A percentile compares a stretch with the other conserved stretches of the same genome.
Evolutionary conservation across 768 basidiomycete genomes (phyloP).

Genomic region (Hygrocybe punicea): DNA sequence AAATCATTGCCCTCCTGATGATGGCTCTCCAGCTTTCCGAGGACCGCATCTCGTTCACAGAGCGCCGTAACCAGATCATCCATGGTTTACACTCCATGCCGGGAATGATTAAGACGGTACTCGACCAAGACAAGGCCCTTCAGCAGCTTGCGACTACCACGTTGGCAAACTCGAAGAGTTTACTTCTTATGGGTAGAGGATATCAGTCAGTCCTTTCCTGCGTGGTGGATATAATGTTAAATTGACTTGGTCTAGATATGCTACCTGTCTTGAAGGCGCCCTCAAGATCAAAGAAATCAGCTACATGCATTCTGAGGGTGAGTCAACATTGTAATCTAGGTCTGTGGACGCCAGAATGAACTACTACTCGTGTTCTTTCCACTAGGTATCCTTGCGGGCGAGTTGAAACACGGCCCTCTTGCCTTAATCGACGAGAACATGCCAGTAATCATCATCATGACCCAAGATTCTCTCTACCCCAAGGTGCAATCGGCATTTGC

Average conservation of each 20-base stretch:
- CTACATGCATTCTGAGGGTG: conserved; percentile 82
- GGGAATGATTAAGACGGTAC: conserved; percentile 79
- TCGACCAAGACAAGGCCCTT: conserved; percentile 70
- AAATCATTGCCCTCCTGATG: conserved; percentile 97
- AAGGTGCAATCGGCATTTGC: conserved; percentile 96
- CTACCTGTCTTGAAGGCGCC: conserved; percentile 96
- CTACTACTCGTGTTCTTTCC: conserved; percentile 2
- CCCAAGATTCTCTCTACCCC: conserved; percentile 94
- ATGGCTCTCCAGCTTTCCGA: conserved; percentile 98
- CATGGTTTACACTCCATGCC: conserved; percentile 90
- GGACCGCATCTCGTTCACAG: conserved; percentile 89
- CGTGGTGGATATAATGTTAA: conserved; percentile 9
- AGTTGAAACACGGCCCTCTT: conserved; percentile 97
- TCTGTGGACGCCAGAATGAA: not conserved
- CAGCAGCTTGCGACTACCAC: conserved; percentile 83
- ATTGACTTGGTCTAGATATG: conserved; percentile 50
- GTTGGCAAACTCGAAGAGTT: conserved; percentile 70
- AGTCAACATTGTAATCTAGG: conserved; percentile 8
- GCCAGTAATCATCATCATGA: conserved; percentile 99
- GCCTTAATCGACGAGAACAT: conserved; percentile 98
- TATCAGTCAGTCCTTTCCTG: conserved; percentile 62
- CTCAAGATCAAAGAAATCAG: conserved; percentile 99
- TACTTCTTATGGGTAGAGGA: conserved; percentile 96
- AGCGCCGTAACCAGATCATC: conserved; percentile 90
- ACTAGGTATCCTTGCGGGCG: conserved; percentile 89